These are phyloP conservation scores for Penicillium sclerotigenum DNA, from an alignment of 2,329 filamentous ascomycete genomes.

Conservation along the genomic window DNA sequence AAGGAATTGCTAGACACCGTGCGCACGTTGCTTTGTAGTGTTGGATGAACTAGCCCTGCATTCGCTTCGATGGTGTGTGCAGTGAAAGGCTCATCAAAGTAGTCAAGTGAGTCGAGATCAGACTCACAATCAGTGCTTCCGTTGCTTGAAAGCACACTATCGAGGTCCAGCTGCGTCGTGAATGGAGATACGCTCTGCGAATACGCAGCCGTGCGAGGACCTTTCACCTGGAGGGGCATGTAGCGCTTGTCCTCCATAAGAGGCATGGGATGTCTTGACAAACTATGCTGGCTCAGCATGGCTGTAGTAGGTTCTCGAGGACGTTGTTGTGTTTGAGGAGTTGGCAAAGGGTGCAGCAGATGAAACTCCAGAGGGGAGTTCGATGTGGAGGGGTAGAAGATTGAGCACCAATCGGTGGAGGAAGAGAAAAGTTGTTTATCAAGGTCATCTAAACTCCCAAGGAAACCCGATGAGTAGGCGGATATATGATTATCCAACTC, in stretches of 20 bases:
- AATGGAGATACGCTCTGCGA: neutral
- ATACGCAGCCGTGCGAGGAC: neutral
- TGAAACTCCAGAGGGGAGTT: neutral
- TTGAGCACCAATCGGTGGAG: neutral
- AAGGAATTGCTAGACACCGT: constrained; percentile 10
- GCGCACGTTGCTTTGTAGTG: constrained; percentile 1
- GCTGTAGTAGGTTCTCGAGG: neutral
- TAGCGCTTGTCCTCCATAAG: neutral
- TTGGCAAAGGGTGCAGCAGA: neutral
- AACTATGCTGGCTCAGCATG: neutral
- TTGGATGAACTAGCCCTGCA: constrained; percentile 11
- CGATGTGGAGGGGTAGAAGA: neutral
- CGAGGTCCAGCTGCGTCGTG: neutral
- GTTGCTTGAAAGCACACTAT: neutral
- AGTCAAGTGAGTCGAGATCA: neutral
- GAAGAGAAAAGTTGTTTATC: neutral
- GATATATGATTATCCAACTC: neutral
- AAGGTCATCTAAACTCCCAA: neutral
- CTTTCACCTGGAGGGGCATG: neutral
- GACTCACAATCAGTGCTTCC: constrained; percentile 1
- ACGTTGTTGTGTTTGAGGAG: neutral
- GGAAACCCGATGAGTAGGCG: neutral
- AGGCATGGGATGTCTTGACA: neutral
- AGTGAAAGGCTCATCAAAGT: neutral
- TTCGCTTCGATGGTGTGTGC: neutral